Conservation (phyloP, 352 stramenopile genomes). For the Pythium aquatile region DNA sequence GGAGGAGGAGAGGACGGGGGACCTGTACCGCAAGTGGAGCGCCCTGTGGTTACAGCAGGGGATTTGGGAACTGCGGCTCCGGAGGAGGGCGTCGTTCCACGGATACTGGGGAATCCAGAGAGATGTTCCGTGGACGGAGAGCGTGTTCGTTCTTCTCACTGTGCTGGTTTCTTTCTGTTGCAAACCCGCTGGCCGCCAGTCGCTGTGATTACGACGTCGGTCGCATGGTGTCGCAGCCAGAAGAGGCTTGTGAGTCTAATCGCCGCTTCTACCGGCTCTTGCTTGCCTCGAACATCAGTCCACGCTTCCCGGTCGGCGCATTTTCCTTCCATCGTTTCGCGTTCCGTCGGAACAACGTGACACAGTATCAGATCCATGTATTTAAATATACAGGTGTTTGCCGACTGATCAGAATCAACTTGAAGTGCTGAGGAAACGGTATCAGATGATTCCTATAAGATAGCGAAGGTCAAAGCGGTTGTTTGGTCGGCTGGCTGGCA, state of each 20-base stretch:
- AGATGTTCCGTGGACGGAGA: neutral
- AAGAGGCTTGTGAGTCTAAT: neutral
- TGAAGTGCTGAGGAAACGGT: neutral
- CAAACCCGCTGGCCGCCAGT: neutral
- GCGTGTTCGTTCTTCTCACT: neutral
- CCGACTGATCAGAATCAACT: neutral
- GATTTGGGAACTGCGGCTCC: neutral
- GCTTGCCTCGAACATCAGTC: constrained; percentile 4
- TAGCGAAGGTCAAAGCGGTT: neutral
- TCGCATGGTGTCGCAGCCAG: neutral
- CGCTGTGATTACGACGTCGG: neutral
- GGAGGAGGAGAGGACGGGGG: neutral
- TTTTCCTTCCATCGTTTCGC: constrained; percentile 21
- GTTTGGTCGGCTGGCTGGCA: neutral
- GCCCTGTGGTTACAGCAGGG: neutral
- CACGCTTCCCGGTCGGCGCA: neutral
- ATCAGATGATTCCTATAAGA: neutral
- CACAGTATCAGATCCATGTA: neutral
- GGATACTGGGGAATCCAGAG: neutral
- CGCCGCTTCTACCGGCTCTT: neutral
- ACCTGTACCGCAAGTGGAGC: neutral
- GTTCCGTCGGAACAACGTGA: neutral
- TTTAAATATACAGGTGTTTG: neutral
- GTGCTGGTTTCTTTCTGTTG: constrained; percentile 3
- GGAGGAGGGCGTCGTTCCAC: neutral